phyloP scores from a whole-genome alignment of 2,329 filamentous ascomycete species.

The Cordyceps pruinosa region DNA sequence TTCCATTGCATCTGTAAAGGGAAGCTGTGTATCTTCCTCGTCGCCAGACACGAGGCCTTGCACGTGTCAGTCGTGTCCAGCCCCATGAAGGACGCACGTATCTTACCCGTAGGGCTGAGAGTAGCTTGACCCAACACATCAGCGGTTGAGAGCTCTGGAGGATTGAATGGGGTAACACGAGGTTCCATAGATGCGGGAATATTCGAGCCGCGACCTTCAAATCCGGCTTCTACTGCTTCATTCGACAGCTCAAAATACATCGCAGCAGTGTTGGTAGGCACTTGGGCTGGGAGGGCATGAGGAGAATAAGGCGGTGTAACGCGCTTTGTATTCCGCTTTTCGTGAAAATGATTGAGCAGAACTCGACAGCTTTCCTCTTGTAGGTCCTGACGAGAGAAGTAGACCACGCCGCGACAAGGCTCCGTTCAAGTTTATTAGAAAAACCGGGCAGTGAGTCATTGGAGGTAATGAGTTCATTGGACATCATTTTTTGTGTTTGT shows the following conservation, averaged over 20 bases:
- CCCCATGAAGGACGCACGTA: no score
- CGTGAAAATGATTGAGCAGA: conserved; percentile 25
- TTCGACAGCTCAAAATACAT: conserved; percentile 42
- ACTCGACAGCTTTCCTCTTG: conserved; percentile 23
- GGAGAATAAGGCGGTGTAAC: no score
- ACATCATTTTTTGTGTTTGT: no score
- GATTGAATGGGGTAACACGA: not conserved
- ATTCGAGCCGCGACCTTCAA: conserved; percentile 17
- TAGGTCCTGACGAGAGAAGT: conserved; percentile 19
- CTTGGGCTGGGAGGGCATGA: no score
- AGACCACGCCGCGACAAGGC: conserved; percentile 27
- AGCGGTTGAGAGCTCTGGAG: not conserved
- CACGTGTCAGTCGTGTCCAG: not conserved
- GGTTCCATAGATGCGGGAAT: not conserved
- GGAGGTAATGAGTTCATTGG: no score
- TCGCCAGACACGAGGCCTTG: not conserved
- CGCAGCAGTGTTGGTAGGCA: conserved; percentile 38
- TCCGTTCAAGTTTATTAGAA: no score
- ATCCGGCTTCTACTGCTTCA: conserved; percentile 26
- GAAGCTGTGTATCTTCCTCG: not conserved
- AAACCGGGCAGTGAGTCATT: no score
- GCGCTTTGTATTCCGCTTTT: no score
- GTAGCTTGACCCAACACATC: not conserved
- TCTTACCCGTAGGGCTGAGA: not conserved
- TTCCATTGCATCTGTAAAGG: not conserved